These are phyloP conservation scores for Colletotrichum cuscutae DNA, from an alignment of 2,329 filamentous ascomycete species.

Conservation along the genomic window DNA sequence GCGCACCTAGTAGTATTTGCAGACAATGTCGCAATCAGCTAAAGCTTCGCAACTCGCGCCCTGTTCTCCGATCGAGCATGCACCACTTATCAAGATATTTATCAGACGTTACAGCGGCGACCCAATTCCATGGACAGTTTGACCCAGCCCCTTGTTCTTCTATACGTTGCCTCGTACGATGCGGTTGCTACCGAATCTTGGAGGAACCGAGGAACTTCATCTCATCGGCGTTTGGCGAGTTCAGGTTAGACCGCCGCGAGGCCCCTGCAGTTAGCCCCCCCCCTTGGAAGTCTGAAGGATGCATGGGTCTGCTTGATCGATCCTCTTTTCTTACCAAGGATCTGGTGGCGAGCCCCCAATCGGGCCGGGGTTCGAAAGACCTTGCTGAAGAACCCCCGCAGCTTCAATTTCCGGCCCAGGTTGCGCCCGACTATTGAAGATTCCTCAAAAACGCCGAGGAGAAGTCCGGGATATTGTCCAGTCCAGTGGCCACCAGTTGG, in stretches of 20 bases:
- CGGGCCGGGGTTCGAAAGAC: slow-evolving; percentile 15
- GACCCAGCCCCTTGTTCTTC: not conserved
- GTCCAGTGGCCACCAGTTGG: too few species aligned
- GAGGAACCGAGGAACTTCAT: not conserved
- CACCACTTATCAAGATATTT: not conserved
- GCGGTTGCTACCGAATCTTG: not conserved
- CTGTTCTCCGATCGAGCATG: not conserved
- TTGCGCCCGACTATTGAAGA: not conserved
- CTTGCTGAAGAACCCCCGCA: slow-evolving; percentile 22
- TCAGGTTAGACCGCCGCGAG: slow-evolving; percentile 22
- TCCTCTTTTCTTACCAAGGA: slow-evolving; percentile 10
- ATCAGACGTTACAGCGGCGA: not conserved
- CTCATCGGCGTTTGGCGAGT: not conserved
- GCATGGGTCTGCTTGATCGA: slow-evolving; percentile 3
- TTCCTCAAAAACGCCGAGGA: slow-evolving; percentile 2
- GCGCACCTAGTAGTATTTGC: not conserved
- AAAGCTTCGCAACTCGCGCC: not conserved
- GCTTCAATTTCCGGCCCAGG: slow-evolving; percentile 23
- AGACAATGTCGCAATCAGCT: not conserved
- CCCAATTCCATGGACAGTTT: not conserved
- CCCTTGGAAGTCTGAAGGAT: not conserved
- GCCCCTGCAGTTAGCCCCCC: not conserved
- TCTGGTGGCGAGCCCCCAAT: slow-evolving; percentile 2
- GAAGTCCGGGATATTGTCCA: slow-evolving; percentile 8
- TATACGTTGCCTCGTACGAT: slow-evolving; percentile 25